phyloP scores from a whole-genome alignment of 2,329 filamentous ascomycete species.

The Penicillium sp. region DNA sequence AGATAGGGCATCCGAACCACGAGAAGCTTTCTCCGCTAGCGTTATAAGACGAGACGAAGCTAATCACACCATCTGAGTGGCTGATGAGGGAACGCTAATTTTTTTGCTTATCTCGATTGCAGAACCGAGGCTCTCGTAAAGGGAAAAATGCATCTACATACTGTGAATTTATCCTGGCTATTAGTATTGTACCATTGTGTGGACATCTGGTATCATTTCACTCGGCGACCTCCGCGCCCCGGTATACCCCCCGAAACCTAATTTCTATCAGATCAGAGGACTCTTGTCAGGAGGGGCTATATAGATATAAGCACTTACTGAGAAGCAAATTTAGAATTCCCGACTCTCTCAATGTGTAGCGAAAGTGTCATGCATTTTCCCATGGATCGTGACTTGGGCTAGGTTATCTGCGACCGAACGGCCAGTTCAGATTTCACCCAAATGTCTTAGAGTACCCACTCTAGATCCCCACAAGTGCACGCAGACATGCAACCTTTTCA shows the following conservation, averaged over 20 bases:
- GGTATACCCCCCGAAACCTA: neutral
- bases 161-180: neutral
- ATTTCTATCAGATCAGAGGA: neutral
- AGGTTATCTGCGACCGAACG: neutral
- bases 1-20: neutral
- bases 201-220: neutral
- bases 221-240: neutral
- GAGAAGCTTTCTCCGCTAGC: constrained; percentile 12
- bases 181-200: neutral
- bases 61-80: constrained; percentile 27
- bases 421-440: neutral
- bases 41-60: neutral
- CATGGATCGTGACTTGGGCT: neutral
- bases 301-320: neutral
- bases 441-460: neutral
- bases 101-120: constrained; percentile 9
- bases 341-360: neutral
- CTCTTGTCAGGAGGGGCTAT: neutral
- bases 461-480: neutral
- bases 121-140: neutral
- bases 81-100: constrained; percentile 17
- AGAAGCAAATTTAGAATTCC: no score
- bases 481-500: neutral
- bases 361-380: neutral
- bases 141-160: neutral